Percentiles rank a stretch among this genome's conserved stretches.
Evolutionary conservation across 805 yeast species (phyloP).

Genomic region (Grigorovia humatica): DNA sequence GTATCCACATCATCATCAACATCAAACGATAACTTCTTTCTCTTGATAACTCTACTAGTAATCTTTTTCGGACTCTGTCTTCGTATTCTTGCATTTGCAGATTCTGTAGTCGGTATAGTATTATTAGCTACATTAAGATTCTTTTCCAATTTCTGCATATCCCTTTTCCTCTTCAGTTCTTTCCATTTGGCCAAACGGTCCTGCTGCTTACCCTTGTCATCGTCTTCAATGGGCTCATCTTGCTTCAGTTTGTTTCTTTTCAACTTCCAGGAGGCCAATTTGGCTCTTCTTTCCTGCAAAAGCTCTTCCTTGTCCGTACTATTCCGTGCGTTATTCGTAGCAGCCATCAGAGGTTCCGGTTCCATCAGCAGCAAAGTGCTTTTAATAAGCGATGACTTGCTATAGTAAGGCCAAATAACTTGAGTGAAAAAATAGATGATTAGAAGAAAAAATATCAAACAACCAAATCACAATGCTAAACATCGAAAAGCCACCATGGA

Average conservation of each 20-base stretch:
- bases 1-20: conserved; percentile 15
- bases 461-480: conserved; percentile 1
- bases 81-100: background rate
- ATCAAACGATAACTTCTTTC: conserved; percentile 7
- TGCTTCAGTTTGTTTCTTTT: conserved; percentile 32
- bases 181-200: conserved; percentile 45
- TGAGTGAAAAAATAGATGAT: background rate
- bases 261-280: conserved; percentile 50
- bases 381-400: background rate
- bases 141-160: conserved; percentile 6
- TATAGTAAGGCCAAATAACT: background rate
- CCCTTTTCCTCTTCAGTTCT: conserved; percentile 27
- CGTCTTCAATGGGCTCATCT: conserved; percentile 5
- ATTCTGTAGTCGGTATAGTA: conserved; percentile 1
- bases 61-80: background rate
- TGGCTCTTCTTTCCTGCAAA: conserved; percentile 39
- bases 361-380: too few relatives aligned
- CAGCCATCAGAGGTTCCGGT: background rate
- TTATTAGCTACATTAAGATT: background rate
- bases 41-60: background rate
- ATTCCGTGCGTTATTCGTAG: background rate
- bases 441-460: background rate
- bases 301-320: conserved; percentile 16
- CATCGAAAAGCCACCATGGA: conserved; percentile 30
- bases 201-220: conserved; percentile 23